These are phyloP conservation scores for Termitomyces sp. DNA, from an alignment of 768 basidiomycete genomes.

Conservation along the genomic window DNA sequence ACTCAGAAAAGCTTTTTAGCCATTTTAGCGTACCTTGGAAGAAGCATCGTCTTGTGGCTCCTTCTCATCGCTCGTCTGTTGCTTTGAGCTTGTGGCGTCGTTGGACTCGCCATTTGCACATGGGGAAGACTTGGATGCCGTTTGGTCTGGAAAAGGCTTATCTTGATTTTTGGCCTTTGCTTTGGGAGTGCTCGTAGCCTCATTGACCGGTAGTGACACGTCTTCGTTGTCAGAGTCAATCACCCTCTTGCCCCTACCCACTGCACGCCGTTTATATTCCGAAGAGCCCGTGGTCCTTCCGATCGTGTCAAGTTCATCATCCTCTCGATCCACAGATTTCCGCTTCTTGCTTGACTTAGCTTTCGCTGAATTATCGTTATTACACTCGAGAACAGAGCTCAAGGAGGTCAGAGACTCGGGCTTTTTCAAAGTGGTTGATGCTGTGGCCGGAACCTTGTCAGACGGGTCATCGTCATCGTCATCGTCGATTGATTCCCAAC, in stretches of 20 bases:
- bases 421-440: neutral
- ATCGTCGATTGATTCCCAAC: slow-evolving; percentile 36
- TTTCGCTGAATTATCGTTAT: slow-evolving; percentile 18
- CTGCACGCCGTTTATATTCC: neutral
- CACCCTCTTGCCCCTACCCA: slow-evolving; percentile 20
- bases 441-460: slow-evolving; percentile 3
- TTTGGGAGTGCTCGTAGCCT: neutral
- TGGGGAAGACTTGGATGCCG: neutral
- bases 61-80: neutral
- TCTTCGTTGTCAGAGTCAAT: slow-evolving; percentile 31
- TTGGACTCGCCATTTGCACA: neutral
- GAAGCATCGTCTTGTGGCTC: neutral
- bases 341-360: slow-evolving; percentile 21
- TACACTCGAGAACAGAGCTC: slow-evolving; percentile 23
- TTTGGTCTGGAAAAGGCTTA: neutral
- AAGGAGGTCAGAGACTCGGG: slow-evolving; percentile 18
- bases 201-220: neutral
- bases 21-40: slow-evolving; percentile 16
- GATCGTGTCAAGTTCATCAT: slow-evolving; percentile 15
- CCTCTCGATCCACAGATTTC: slow-evolving; percentile 19
- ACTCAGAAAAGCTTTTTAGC: neutral
- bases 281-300: neutral
- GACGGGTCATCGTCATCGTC: slow-evolving; percentile 26
- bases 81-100: neutral
- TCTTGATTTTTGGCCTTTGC: slow-evolving; percentile 3